Evolutionary conservation across 2,329 filamentous ascomycete species (phyloP).

Genomic region (Calonectria montana): DNA sequence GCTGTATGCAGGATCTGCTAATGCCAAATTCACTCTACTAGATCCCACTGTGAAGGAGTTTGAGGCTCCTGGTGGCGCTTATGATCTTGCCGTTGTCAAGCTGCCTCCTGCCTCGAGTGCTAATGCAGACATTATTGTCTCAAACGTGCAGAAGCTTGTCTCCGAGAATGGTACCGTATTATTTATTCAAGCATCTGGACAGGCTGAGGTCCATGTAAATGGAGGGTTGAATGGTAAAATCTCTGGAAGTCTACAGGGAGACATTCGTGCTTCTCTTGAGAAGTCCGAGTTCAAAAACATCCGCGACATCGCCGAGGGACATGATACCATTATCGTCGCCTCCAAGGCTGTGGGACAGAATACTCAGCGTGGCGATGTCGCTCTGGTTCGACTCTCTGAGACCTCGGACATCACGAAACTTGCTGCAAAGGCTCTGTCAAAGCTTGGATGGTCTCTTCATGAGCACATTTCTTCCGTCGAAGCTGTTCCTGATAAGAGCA

Average conservation of each 20-base stretch:
- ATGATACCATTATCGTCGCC: not conserved
- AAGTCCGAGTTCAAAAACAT: not conserved
- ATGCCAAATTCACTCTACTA: slow-evolving; percentile 12
- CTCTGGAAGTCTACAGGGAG: not conserved
- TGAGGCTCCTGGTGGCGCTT: not conserved
- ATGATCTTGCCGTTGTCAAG: not conserved
- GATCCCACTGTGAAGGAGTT: not conserved
- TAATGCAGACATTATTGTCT: not conserved
- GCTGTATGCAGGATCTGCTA: not conserved
- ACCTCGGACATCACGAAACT: not conserved
- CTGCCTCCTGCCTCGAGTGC: not conserved
- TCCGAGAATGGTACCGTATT: not conserved
- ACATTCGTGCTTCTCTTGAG: not conserved
- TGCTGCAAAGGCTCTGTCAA: not conserved
- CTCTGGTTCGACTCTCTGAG: not conserved
- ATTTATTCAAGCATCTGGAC: not conserved
- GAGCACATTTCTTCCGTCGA: not conserved
- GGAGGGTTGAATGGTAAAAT: not conserved
- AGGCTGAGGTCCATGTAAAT: not conserved
- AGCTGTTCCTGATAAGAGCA: not conserved
- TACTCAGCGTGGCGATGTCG: not conserved
- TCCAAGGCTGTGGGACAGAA: not conserved
- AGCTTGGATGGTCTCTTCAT: not conserved
- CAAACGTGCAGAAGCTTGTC: not conserved
- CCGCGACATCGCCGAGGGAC: not conserved